Evolutionary conservation across 306 rosid genomes (phyloP).

Genomic region (Ammopiptanthus mongolicus): DNA sequence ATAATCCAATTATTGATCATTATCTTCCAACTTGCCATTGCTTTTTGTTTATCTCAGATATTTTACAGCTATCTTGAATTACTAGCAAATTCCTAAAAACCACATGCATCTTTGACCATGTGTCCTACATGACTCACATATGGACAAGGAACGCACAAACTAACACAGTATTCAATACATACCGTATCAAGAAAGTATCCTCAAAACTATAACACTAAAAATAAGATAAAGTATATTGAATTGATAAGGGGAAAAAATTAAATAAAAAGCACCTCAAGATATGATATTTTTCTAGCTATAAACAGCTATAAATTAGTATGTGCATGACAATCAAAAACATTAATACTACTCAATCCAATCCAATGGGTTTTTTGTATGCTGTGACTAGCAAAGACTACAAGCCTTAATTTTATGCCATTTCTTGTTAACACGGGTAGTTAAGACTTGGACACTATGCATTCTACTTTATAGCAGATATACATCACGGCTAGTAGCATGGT

Average conservation of each 20-base stretch:
- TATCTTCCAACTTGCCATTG: too few species aligned
- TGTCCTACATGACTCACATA: neutral
- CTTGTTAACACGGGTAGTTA: neutral
- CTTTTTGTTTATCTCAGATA: too few species aligned
- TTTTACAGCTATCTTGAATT: too few species aligned
- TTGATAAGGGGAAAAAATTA: too few species aligned
- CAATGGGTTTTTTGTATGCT: too few species aligned
- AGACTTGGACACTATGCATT: neutral
- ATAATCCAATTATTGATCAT: too few species aligned
- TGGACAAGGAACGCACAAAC: neutral
- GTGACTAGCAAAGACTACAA: neutral
- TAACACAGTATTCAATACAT: neutral
- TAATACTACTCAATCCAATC: neutral
- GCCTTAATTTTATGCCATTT: neutral
- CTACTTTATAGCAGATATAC: neutral
- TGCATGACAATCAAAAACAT: neutral
- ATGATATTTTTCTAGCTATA: neutral
- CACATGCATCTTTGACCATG: too few species aligned
- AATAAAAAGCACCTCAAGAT: neutral
- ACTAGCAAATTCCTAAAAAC: too few species aligned
- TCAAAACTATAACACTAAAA: neutral
- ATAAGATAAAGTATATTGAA: neutral
- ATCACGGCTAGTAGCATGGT: neutral
- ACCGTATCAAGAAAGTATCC: neutral
- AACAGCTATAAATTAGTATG: neutral